Percentiles rank a stretch among this genome's conserved stretches.
Conservation (phyloP, 306 rosid species). For the peach (Prunus persica) region DNA sequence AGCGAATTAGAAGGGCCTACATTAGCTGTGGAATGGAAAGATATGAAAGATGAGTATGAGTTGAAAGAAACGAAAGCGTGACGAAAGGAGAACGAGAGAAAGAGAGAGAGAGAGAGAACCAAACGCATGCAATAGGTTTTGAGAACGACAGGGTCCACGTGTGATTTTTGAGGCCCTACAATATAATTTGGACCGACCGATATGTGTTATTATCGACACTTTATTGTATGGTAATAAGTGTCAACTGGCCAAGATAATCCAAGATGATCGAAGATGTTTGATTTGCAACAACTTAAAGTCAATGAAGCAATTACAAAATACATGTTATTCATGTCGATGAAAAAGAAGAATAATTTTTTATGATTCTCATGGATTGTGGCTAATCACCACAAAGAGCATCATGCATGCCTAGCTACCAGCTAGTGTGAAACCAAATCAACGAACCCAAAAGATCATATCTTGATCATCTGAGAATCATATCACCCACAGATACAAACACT, state of each 20-base stretch:
- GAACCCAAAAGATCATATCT: not conserved
- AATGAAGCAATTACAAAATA: constrained; percentile 46
- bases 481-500: not conserved
- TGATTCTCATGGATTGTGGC: constrained; percentile 8
- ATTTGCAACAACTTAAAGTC: constrained; percentile 45
- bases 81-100: constrained; percentile 38
- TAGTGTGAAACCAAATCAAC: constrained; percentile 14
- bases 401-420: not conserved
- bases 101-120: constrained; percentile 8
- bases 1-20: constrained; percentile 45
- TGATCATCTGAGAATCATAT: not conserved
- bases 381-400: constrained; percentile 13
- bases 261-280: constrained; percentile 32
- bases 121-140: constrained; percentile 50
- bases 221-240: constrained; percentile 49
- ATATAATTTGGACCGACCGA: constrained; percentile 35
- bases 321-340: constrained; percentile 26
- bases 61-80: constrained; percentile 50
- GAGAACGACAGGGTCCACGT: constrained; percentile 77
- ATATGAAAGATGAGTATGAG: constrained; percentile 24
- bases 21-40: constrained; percentile 27
- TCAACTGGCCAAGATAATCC: constrained; percentile 58
- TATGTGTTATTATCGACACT: constrained; percentile 39
- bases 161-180: constrained; percentile 61
- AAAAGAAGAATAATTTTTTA: not conserved